Evolutionary conservation across 2,329 filamentous ascomycete genomes (phyloP).

Genomic region (Cercospora sp.): DNA sequence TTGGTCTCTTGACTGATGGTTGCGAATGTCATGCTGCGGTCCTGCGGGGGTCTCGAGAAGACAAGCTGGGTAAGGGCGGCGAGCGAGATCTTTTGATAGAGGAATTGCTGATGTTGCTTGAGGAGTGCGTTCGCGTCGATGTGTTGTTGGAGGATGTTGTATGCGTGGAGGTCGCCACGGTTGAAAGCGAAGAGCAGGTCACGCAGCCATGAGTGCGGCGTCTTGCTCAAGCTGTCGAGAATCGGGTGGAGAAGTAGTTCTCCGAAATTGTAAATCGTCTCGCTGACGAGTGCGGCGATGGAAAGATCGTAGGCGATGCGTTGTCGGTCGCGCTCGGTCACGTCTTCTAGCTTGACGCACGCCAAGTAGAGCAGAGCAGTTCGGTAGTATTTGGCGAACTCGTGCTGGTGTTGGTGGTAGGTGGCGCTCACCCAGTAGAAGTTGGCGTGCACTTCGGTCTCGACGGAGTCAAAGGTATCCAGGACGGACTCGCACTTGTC

Average conservation of each 20-base stretch:
- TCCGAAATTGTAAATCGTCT: slow-evolving; percentile 98
- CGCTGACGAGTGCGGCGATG: slow-evolving; percentile 87
- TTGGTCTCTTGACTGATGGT: slow-evolving; percentile 91
- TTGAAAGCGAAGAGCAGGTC: slow-evolving; percentile 98
- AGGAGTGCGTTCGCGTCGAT: slow-evolving; percentile 79
- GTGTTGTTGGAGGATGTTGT: slow-evolving; percentile 70
- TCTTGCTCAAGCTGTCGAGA: slow-evolving; percentile 75
- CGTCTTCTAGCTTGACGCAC: slow-evolving; percentile 79
- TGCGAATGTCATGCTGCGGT: slow-evolving; percentile 88
- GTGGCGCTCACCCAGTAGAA: slow-evolving; percentile 95
- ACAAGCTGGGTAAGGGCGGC: slow-evolving; percentile 92
- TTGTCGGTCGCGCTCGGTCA: slow-evolving; percentile 73
- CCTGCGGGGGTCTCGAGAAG: slow-evolving; percentile 91
- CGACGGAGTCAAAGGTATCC: slow-evolving; percentile 90
- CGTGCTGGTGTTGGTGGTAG: slow-evolving; percentile 86
- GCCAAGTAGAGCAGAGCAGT: slow-evolving; percentile 97
- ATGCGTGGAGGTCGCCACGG: slow-evolving; percentile 84
- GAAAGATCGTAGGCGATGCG: slow-evolving; percentile 87
- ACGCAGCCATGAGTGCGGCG: slow-evolving; percentile 81
- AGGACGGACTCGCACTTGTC: slow-evolving; percentile 84
- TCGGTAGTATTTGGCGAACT: slow-evolving; percentile 96
- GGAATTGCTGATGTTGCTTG: slow-evolving; percentile 73
- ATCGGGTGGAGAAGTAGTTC: slow-evolving; percentile 98
- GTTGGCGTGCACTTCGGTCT: slow-evolving; percentile 90
- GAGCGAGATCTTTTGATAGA: slow-evolving; percentile 98